phyloP scores from a whole-genome alignment of 495 filamentous ascomycete species.

The Penicillium waksmanii region DNA sequence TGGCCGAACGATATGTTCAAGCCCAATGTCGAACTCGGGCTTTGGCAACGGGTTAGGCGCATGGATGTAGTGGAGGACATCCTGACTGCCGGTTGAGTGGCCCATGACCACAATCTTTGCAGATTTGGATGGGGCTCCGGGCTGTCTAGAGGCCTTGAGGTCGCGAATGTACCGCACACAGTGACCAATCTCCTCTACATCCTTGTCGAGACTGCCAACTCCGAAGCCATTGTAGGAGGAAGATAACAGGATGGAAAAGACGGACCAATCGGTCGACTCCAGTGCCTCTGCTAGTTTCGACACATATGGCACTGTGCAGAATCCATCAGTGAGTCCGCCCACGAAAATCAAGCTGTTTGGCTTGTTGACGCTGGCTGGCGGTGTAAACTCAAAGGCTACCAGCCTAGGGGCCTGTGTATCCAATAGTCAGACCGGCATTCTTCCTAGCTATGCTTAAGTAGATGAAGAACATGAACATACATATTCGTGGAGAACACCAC shows the following conservation, averaged over 20 bases:
- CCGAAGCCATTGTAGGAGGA: constrained; percentile 78
- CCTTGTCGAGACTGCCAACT: constrained; percentile 63
- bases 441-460: neutral
- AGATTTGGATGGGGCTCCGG: constrained; percentile 35
- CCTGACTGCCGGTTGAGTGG: constrained; percentile 87
- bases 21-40: constrained; percentile 28
- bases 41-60: constrained; percentile 36
- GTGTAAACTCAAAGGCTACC: constrained; percentile 60
- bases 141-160: constrained; percentile 30
- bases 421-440: constrained; percentile 12
- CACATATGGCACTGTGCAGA: constrained; percentile 69
- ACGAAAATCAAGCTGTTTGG: constrained; percentile 80
- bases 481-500: constrained; percentile 46
- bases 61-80: constrained; percentile 77
- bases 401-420: constrained; percentile 51
- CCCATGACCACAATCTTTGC: constrained; percentile 83
- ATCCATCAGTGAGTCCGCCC: constrained; percentile 80
- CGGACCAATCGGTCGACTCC: constrained; percentile 59
- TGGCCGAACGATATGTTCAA: constrained; percentile 36
- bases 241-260: constrained; percentile 64
- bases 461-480: constrained; percentile 25
- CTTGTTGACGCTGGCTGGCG: constrained; percentile 34
- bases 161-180: constrained; percentile 71
- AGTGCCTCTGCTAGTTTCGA: constrained; percentile 56
- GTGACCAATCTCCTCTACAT: constrained; percentile 72